These are phyloP conservation scores for Colletotrichum sp. DNA, from an alignment of 2,329 filamentous ascomycete species.

Conservation along the genomic window DNA sequence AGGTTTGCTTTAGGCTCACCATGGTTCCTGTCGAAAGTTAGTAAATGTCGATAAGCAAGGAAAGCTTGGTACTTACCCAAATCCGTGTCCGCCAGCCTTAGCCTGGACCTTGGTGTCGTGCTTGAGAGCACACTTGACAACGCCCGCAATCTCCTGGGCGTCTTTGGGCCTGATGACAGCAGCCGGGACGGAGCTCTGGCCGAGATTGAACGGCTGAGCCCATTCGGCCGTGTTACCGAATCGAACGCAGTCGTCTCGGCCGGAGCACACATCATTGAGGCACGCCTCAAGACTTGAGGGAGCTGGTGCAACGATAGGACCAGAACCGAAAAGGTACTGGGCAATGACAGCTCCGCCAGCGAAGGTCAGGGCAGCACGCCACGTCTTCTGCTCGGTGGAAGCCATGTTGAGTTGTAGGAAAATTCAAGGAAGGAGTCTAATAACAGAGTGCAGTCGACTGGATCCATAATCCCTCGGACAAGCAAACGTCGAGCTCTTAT, in stretches of 20 bases:
- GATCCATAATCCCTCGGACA: too few species aligned
- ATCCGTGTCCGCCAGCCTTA: slow-evolving; percentile 68
- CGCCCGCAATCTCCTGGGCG: slow-evolving; percentile 56
- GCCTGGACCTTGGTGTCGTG: slow-evolving; percentile 61
- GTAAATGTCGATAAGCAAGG: background rate
- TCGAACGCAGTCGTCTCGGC: slow-evolving; percentile 47
- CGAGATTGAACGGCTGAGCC: slow-evolving; percentile 59
- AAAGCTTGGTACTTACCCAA: slow-evolving; percentile 47
- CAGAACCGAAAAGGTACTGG: background rate
- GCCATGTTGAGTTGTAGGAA: background rate
- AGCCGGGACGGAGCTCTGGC: slow-evolving; percentile 51
- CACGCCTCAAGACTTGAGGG: slow-evolving; percentile 42
- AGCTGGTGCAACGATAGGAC: background rate
- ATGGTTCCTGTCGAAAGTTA: background rate
- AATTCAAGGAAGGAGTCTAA: background rate
- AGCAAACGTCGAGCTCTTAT: background rate
- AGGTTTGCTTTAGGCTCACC: background rate
- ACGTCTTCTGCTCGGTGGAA: background rate
- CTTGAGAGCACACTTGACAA: slow-evolving; percentile 60
- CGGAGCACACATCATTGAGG: slow-evolving; percentile 49
- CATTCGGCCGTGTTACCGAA: slow-evolving; percentile 42
- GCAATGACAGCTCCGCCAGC: background rate
- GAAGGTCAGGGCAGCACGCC: background rate
- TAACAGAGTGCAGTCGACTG: background rate
- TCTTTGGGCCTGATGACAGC: slow-evolving; percentile 62